A percentile compares a stretch with the other conserved stretches of the same genome.
These are phyloP conservation scores for Salix brachista DNA, from an alignment of 345 rosid genomes.

Conservation along the genomic window DNA sequence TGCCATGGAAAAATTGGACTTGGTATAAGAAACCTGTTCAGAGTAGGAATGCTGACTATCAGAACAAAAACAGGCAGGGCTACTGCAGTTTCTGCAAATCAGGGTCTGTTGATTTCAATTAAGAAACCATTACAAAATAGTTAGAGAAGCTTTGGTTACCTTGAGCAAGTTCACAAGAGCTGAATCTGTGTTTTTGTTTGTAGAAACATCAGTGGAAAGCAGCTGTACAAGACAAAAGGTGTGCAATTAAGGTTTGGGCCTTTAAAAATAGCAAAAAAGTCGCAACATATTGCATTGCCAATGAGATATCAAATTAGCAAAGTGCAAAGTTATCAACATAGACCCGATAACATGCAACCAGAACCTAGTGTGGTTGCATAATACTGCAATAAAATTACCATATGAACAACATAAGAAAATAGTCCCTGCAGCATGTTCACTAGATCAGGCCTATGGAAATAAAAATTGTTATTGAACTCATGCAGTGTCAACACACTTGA, in stretches of 20 bases:
- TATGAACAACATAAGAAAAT: neutral
- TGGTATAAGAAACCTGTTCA: too few relatives aligned
- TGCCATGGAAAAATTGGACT: too few relatives aligned
- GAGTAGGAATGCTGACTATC: constrained; percentile 7
- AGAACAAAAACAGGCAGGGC: constrained; percentile 3
- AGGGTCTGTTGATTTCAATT: neutral
- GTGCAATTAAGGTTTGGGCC: constrained; percentile 5
- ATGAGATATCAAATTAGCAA: neutral
- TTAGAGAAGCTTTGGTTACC: constrained; percentile 33
- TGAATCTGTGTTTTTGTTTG: constrained; percentile 45
- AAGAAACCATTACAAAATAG: neutral
- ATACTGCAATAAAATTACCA: neutral
- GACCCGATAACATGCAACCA: neutral
- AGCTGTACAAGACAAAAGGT: constrained; percentile 41
- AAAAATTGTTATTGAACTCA: neutral
- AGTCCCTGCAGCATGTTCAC: neutral
- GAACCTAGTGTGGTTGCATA: too few relatives aligned
- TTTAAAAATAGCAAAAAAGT: neutral
- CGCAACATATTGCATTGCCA: neutral
- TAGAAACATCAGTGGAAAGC: constrained; percentile 63
- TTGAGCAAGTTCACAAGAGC: constrained; percentile 63
- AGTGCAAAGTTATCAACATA: neutral
- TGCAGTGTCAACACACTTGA: neutral
- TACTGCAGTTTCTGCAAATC: neutral
- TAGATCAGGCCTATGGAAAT: neutral